phyloP scores from a whole-genome alignment of 2,329 filamentous ascomycete species.

The Alternaria dauci region DNA sequence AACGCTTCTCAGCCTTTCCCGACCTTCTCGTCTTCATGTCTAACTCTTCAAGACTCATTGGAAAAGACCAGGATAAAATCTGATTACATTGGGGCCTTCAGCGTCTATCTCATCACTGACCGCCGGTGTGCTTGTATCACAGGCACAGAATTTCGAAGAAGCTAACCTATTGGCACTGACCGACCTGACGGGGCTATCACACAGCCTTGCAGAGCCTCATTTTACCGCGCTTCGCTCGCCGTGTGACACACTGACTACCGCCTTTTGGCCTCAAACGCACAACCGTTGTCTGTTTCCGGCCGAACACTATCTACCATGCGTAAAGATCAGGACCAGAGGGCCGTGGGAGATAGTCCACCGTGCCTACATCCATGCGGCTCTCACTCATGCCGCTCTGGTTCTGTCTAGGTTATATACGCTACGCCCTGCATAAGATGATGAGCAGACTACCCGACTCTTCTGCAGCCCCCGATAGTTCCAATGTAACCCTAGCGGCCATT shows the following conservation, averaged over 20 bases:
- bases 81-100: too few species aligned
- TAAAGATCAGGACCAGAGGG: not conserved
- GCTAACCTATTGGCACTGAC: constrained; percentile 17
- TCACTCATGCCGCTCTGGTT: not conserved
- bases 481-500: not conserved
- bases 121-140: constrained; percentile 2
- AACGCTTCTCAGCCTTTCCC: constrained; percentile 5
- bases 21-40: too few species aligned
- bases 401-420: not conserved
- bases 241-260: not conserved
- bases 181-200: constrained; percentile 9
- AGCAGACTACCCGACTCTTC: not conserved
- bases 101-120: constrained; percentile 5
- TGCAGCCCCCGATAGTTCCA: not conserved
- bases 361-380: not conserved
- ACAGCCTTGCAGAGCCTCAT: constrained; percentile 6
- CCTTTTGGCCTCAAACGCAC: not conserved
- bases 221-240: not conserved
- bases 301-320: not conserved
- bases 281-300: constrained; percentile 2
- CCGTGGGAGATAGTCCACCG: not conserved
- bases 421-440: constrained; percentile 3
- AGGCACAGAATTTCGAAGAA: not conserved
- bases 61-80: not conserved
- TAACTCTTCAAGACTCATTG: not conserved